Conservation (phyloP, 83 land plant species). For the Picea engelmannii region DNA sequence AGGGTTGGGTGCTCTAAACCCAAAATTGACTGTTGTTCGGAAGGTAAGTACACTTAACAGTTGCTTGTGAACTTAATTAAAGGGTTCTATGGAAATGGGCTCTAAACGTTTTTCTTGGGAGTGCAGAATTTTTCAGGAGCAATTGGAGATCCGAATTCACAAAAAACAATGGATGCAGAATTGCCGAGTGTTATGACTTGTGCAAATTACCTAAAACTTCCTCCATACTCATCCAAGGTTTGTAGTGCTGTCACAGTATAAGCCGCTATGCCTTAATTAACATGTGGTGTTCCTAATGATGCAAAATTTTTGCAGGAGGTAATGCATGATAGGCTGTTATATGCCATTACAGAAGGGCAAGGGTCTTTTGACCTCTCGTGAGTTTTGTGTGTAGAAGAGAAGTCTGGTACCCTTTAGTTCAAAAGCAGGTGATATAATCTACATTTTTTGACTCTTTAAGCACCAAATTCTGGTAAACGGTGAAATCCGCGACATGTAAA, state of each 20-base stretch:
- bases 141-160: not conserved
- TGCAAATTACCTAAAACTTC: conserved; percentile 96
- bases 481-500: no score
- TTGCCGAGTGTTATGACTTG: conserved; percentile 99
- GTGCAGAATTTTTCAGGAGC: conserved; percentile 9
- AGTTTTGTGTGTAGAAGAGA: conserved; percentile 14
- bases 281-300: not conserved
- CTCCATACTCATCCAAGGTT: conserved; percentile 96
- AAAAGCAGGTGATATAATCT: no score
- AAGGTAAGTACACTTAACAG: conserved; percentile 50
- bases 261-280: not conserved
- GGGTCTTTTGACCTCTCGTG: conserved; percentile 97
- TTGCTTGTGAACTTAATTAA: not conserved
- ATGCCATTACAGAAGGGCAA: conserved; percentile 98
- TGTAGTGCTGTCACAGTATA: not conserved
- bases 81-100: not conserved
- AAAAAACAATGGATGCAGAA: conserved; percentile 62
- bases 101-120: not conserved
- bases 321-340: conserved; percentile 86
- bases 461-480: no score
- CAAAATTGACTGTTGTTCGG: conserved; percentile 94
- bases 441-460: no score
- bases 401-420: no score
- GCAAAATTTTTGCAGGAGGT: conserved; percentile 58
- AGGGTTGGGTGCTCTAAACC: conserved; percentile 90